Evolutionary conservation across 2,329 filamentous ascomycete species (phyloP).

Genomic region (Hymenoscyphus salicellus): DNA sequence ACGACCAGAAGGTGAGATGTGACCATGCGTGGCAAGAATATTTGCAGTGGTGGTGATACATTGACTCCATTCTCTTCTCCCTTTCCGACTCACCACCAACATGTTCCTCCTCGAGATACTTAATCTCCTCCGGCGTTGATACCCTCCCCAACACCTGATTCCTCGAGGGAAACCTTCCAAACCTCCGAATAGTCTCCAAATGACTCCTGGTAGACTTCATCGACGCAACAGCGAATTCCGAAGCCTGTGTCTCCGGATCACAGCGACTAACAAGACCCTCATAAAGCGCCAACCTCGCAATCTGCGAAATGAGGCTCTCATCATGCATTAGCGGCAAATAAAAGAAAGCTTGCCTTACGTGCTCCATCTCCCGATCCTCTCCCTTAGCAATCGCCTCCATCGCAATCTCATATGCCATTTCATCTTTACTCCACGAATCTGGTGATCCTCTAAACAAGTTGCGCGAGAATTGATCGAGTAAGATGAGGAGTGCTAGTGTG

Average conservation of each 20-base stretch:
- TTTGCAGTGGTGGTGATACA: not conserved
- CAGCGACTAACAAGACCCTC: constrained; percentile 25
- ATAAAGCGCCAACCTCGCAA: constrained; percentile 28
- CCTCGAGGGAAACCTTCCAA: constrained; percentile 28
- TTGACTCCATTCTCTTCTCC: not conserved
- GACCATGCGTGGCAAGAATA: not conserved
- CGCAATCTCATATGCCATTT: constrained; percentile 31
- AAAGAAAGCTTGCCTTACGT: constrained; percentile 31
- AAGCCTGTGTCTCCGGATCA: constrained; percentile 16
- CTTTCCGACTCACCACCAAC: constrained; percentile 15
- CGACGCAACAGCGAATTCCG: constrained; percentile 10
- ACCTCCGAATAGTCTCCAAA: constrained; percentile 21
- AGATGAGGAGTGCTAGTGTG: constrained; percentile 38
- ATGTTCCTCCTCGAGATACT: constrained; percentile 24
- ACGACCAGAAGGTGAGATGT: no score
- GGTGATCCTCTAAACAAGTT: constrained; percentile 38
- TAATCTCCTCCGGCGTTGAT: constrained; percentile 27
- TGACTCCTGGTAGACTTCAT: constrained; percentile 14
- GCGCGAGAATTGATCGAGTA: constrained; percentile 41
- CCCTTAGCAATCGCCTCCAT: constrained; percentile 31
- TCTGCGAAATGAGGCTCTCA: constrained; percentile 36
- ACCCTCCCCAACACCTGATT: constrained; percentile 25
- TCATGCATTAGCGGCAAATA: constrained; percentile 40
- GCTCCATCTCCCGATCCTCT: constrained; percentile 31
- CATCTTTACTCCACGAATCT: constrained; percentile 36